phyloP scores from a whole-genome alignment of 129 eudicot species.

The Centella asiatica region DNA sequence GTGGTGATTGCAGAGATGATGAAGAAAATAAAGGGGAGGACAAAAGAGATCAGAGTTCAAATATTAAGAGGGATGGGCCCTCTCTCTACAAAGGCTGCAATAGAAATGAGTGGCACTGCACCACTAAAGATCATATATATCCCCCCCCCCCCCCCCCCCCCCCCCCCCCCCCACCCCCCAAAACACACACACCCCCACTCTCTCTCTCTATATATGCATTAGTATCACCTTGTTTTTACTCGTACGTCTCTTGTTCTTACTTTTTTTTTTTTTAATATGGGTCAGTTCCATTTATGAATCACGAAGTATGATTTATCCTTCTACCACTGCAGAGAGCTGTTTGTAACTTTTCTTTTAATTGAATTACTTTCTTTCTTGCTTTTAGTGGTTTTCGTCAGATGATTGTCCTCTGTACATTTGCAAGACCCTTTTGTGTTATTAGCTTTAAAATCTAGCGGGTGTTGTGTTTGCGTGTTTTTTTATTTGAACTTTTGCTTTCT shows the following conservation, averaged over 20 bases:
- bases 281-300: slow-evolving; percentile 50
- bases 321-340: slow-evolving; percentile 10
- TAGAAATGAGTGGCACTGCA: slow-evolving; percentile 88
- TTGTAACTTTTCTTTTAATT: slow-evolving; percentile 22
- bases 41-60: slow-evolving; percentile 9
- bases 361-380: slow-evolving; percentile 36
- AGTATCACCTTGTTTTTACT: background rate
- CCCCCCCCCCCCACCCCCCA: slow-evolving; percentile 13
- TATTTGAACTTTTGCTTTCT: too few species aligned
- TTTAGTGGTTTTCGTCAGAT: slow-evolving; percentile 34
- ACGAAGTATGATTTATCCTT: too few species aligned
- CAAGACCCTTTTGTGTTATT: slow-evolving; percentile 41
- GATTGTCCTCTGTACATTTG: slow-evolving; percentile 31
- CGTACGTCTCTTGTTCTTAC: slow-evolving; percentile 5
- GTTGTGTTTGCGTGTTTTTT: too few species aligned
- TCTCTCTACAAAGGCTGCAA: slow-evolving; percentile 66
- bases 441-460: slow-evolving; percentile 34
- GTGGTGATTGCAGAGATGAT: slow-evolving; percentile 36
- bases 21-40: slow-evolving; percentile 25
- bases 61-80: slow-evolving; percentile 17
- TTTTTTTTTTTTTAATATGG: slow-evolving; percentile 15
- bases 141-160: slow-evolving; percentile 14
- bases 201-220: background rate
- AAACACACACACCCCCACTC: background rate
- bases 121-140: slow-evolving; percentile 28